Evolutionary conservation across 495 filamentous ascomycete species (phyloP).

Genomic region (Penicillium maclennaniae): DNA sequence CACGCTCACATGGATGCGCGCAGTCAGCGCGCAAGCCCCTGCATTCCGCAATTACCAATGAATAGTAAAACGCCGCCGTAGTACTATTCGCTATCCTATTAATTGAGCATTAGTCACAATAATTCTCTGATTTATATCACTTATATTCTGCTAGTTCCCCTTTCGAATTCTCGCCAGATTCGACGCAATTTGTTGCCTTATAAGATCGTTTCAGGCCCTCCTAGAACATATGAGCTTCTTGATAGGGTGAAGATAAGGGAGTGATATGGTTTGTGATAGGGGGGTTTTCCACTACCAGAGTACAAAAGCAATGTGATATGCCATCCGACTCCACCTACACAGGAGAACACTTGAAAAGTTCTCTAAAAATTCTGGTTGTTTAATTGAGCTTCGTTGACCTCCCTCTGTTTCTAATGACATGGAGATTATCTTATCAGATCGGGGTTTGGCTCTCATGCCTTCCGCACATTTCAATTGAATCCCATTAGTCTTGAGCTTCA

Average conservation of each 20-base stretch:
- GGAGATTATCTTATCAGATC: slow-evolving; percentile 3
- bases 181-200: too few relatives aligned
- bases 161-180: too few relatives aligned
- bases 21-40: too few relatives aligned
- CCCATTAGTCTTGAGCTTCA: not conserved
- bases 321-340: not conserved
- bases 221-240: not conserved
- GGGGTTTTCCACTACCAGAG: not conserved
- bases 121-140: too few relatives aligned
- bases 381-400: not conserved
- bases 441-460: not conserved
- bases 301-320: not conserved
- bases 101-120: too few relatives aligned
- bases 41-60: too few relatives aligned
- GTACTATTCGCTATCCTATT: too few relatives aligned
- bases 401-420: not conserved
- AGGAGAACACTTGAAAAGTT: slow-evolving; percentile 1
- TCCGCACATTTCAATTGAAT: not conserved
- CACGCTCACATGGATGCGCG: too few relatives aligned
- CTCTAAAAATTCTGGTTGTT: not conserved
- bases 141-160: too few relatives aligned
- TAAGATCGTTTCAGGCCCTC: not conserved
- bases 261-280: not conserved
- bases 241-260: not conserved
- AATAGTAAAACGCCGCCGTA: too few relatives aligned